Base-by-base conservation (phyloP, 306 rosid species). In the Castanospermum australe region DNA sequence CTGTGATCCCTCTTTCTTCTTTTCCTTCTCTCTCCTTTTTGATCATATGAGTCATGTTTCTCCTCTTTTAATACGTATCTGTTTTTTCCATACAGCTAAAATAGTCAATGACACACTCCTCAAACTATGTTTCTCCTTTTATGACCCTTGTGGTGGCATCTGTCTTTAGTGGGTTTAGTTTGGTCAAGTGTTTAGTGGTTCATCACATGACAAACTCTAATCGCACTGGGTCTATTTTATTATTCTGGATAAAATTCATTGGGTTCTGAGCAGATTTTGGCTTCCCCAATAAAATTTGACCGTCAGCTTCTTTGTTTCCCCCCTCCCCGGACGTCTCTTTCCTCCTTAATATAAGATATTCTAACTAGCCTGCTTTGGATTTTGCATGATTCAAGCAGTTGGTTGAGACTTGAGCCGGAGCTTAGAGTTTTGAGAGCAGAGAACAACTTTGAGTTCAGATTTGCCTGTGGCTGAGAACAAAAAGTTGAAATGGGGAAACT, bases 401-500 rank as follows among this genome's bases (percentile, higher is more conserved):
- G 52, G 75, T 70, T 76, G 68, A 75, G 45, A 63, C 15, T 32
- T 61, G 51, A 10, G 15, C 4, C 7, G 24, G 59, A 38, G 30
- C 17, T 55, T 54, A n/a, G 20, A 56, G 10, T 57, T 71, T 69
- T 61, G 66, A 45, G 73, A 24, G 52, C n/a, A 73, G 38, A 65
- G 65, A 67, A 62, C 36, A 66, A 22, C 41, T 69, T 78, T 69
- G 10, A 52, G 67, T 28, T 54, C 33, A 51, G 75, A 51, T 47
- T 41, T 45, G 17, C 24, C 52, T 11, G 41, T 66, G 71, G 56
- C 32, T 67, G 60, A 33, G 52, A 78, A 44, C 10, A 50, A 45
- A 74, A 44, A 36, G 86, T 56, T 65, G 35, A 79, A 71, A 94
- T 92, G 99, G 97, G 93, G 41, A 94, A 89, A 73, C 89, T 91